phyloP scores from a whole-genome alignment of 345 rosid genomes.

The Angophora floribunda region DNA sequence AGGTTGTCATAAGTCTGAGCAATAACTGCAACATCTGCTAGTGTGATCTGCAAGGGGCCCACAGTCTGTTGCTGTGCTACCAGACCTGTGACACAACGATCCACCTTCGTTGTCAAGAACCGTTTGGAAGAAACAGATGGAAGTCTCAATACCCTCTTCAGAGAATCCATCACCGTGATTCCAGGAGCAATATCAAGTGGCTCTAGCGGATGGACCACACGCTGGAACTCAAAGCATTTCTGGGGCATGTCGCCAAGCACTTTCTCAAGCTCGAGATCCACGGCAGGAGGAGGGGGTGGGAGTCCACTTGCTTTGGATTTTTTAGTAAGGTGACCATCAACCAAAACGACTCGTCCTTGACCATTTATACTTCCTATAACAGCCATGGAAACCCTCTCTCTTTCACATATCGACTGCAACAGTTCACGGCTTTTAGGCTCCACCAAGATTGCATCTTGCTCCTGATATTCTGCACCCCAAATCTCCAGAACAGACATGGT shows the following conservation, averaged over 20 bases:
- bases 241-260: slow-evolving; percentile 97
- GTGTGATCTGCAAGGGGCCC: slow-evolving; percentile 86
- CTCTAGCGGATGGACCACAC: slow-evolving; percentile 36
- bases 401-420: slow-evolving; percentile 67
- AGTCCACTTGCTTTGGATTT: slow-evolving; percentile 45
- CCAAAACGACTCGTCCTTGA: slow-evolving; percentile 60
- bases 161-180: slow-evolving; percentile 65
- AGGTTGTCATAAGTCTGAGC: slow-evolving; percentile 72
- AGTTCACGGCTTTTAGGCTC: slow-evolving; percentile 65
- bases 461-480: slow-evolving; percentile 99
- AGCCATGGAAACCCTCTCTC: slow-evolving; percentile 94
- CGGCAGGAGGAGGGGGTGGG: slow-evolving; percentile 78
- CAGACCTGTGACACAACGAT: slow-evolving; percentile 92
- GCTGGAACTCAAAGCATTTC: slow-evolving; percentile 66
- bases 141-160: slow-evolving; percentile 77
- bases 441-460: slow-evolving; percentile 95
- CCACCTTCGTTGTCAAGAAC: slow-evolving; percentile 87
- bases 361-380: slow-evolving; percentile 81
- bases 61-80: slow-evolving; percentile 98
- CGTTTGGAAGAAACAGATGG: slow-evolving; percentile 84
- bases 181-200: slow-evolving; percentile 89
- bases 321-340: slow-evolving; percentile 54
- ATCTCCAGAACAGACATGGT: slow-evolving; percentile 95
- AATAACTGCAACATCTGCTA: slow-evolving; percentile 94
- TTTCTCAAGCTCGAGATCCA: slow-evolving; percentile 87